A percentile compares a stretch with the other conserved stretches of the same genome.
phyloP scores from a whole-genome alignment of 306 rosid genomes.

The Vigna unguiculata region DNA sequence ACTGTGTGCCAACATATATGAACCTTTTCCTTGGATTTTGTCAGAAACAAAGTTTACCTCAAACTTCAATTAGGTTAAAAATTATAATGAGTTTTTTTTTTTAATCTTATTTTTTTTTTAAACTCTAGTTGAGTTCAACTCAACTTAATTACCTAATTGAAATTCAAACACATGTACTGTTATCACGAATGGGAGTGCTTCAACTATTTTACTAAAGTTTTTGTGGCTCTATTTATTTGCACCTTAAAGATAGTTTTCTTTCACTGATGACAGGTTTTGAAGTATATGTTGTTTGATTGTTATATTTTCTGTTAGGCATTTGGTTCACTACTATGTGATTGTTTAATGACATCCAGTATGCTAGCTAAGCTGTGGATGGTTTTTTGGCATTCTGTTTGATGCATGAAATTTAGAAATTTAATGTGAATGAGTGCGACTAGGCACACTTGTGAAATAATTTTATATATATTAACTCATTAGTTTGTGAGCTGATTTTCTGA shows the following conservation, averaged over 20 bases:
- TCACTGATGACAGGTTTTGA: slow-evolving; percentile 4
- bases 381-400: slow-evolving; percentile 20
- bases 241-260: slow-evolving; percentile 15
- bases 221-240: slow-evolving; percentile 8
- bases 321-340: neutral
- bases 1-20: no score
- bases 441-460: neutral
- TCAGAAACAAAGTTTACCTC: no score
- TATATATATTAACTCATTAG: neutral
- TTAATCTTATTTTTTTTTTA: no score
- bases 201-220: neutral
- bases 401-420: slow-evolving; percentile 19
- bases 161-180: neutral
- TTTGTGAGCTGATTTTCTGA: slow-evolving; percentile 15
- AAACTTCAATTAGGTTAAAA: no score
- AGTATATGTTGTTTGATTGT: slow-evolving; percentile 16
- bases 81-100: no score
- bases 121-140: no score
- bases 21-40: no score
- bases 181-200: neutral
- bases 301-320: slow-evolving; percentile 14
- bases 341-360: slow-evolving; percentile 27
- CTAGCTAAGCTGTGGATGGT: neutral
- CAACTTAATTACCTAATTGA: no score
- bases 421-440: neutral